A percentile compares a stretch with the other conserved stretches of the same genome.
These are phyloP conservation scores for Actinomortierella ambigua DNA, from an alignment of 371 early-diverging fungal species.

Conservation along the genomic window DNA sequence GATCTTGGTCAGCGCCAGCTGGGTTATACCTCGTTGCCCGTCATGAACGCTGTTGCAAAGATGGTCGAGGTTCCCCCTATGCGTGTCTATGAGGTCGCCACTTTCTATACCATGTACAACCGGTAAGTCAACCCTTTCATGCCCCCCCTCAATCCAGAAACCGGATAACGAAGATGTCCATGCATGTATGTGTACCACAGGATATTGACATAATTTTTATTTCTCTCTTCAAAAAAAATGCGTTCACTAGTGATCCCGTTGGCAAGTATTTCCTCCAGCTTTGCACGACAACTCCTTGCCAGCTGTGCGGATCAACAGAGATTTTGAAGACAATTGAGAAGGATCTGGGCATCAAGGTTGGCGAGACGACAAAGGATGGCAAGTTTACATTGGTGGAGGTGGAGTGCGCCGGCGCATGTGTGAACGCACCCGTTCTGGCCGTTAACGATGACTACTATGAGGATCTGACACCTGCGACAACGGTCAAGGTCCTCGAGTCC, in stretches of 20 bases:
- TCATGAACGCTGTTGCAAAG: slow-evolving; percentile 97
- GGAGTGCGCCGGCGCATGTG: slow-evolving; percentile 99
- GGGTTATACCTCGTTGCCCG: slow-evolving; percentile 91
- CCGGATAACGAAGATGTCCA: not conserved
- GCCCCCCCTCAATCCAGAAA: not conserved
- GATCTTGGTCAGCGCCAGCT: slow-evolving; percentile 96
- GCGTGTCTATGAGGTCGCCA: slow-evolving; percentile 99
- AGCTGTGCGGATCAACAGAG: slow-evolving; percentile 91
- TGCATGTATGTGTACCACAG: too few species aligned
- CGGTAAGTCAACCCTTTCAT: slow-evolving; percentile 59
- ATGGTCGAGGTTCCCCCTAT: slow-evolving; percentile 95
- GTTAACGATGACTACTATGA: slow-evolving; percentile 98
- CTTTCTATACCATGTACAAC: slow-evolving; percentile 99
- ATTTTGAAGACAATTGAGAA: slow-evolving; percentile 88
- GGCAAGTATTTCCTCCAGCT: slow-evolving; percentile 98
- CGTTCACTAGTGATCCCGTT: slow-evolving; percentile 78
- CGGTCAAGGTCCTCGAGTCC: slow-evolving; percentile 85
- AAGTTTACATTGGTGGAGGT: slow-evolving; percentile 97
- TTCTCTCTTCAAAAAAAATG: not conserved
- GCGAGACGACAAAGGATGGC: slow-evolving; percentile 94
- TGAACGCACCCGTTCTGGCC: slow-evolving; percentile 97
- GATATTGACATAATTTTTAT: not conserved
- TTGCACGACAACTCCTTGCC: slow-evolving; percentile 98
- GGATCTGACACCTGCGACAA: slow-evolving; percentile 94
- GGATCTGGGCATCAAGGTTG: slow-evolving; percentile 89